Conservation (phyloP, 108 stramenopile species). For the Conticribra guillardii region DNA sequence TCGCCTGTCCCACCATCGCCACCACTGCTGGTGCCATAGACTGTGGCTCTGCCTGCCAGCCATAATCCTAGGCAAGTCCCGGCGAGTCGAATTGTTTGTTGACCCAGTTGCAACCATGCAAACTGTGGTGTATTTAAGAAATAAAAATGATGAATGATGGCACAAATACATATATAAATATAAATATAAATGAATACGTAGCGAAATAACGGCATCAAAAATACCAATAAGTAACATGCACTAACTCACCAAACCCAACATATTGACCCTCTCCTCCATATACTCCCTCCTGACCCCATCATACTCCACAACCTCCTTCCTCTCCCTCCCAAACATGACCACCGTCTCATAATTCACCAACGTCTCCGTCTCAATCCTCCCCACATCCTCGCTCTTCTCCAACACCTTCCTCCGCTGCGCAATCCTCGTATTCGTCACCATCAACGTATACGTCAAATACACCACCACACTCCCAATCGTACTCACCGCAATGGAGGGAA, state of each 20-base stretch:
- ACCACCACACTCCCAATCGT: constrained; percentile 32
- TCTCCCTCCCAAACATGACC: constrained; percentile 51
- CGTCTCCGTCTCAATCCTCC: constrained; percentile 52
- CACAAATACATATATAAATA: too few relatives aligned
- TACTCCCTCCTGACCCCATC: constrained; percentile 37
- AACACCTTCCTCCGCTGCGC: constrained; percentile 35
- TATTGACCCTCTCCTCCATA: constrained; percentile 41
- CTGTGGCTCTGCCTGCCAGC: constrained; percentile 46
- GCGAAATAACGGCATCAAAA: neutral
- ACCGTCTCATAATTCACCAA: constrained; percentile 58
- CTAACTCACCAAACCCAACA: constrained; percentile 29
- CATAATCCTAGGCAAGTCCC: constrained; percentile 41
- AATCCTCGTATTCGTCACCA: constrained; percentile 41
- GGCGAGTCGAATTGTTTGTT: constrained; percentile 37
- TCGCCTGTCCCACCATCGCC: neutral
- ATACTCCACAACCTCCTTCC: constrained; percentile 40
- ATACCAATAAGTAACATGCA: neutral
- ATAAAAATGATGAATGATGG: neutral
- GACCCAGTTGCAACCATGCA: constrained; percentile 46
- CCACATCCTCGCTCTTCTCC: constrained; percentile 47
- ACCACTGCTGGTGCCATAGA: constrained; percentile 22
- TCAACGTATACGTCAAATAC: constrained; percentile 38
- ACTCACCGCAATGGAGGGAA: constrained; percentile 29
- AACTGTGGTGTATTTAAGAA: too few relatives aligned
- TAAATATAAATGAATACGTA: too few relatives aligned